Evolutionary conservation across 2,329 filamentous ascomycete genomes (phyloP).

Genomic region (Epichloe hybrida): DNA sequence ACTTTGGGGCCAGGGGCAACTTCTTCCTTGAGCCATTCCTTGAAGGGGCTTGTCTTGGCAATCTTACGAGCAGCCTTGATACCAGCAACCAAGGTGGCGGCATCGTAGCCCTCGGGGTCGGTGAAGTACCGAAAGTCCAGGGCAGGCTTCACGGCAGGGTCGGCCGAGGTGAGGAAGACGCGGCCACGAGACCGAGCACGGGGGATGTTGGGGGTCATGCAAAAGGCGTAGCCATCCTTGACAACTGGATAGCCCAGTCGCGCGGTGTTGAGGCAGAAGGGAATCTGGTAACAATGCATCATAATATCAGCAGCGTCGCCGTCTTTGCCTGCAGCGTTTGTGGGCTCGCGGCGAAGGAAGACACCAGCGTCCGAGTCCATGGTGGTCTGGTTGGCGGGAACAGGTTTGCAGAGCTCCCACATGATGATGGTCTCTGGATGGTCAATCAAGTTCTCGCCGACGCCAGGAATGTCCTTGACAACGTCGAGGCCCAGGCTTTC

Average conservation of each 20-base stretch:
- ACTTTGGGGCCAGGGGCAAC: constrained; percentile 63
- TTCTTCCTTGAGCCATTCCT: constrained; percentile 70
- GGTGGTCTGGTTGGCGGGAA: constrained; percentile 65
- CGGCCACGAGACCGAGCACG: constrained; percentile 66
- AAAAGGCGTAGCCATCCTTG: constrained; percentile 68
- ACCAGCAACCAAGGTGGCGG: constrained; percentile 65
- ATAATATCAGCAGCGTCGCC: constrained; percentile 73
- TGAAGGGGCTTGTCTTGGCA: constrained; percentile 63
- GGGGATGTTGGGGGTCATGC: constrained; percentile 87
- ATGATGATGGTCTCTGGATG: constrained; percentile 48
- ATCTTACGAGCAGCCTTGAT: constrained; percentile 66
- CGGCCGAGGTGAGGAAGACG: constrained; percentile 62
- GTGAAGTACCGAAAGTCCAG: constrained; percentile 87
- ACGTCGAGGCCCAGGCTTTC: constrained; percentile 38
- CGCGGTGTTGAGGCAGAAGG: constrained; percentile 75
- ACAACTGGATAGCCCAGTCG: constrained; percentile 56
- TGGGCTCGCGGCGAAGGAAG: constrained; percentile 66
- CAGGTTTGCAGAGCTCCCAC: constrained; percentile 69
- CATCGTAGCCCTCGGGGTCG: constrained; percentile 73
- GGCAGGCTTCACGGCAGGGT: constrained; percentile 65
- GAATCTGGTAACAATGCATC: constrained; percentile 97
- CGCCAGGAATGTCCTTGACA: constrained; percentile 43
- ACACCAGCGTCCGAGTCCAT: constrained; percentile 86
- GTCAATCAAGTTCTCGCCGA: constrained; percentile 48
- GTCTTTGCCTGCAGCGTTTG: constrained; percentile 54